phyloP scores from a whole-genome alignment of 371 early-diverging fungal genomes.

The Capillidium rhysosporum region DNA sequence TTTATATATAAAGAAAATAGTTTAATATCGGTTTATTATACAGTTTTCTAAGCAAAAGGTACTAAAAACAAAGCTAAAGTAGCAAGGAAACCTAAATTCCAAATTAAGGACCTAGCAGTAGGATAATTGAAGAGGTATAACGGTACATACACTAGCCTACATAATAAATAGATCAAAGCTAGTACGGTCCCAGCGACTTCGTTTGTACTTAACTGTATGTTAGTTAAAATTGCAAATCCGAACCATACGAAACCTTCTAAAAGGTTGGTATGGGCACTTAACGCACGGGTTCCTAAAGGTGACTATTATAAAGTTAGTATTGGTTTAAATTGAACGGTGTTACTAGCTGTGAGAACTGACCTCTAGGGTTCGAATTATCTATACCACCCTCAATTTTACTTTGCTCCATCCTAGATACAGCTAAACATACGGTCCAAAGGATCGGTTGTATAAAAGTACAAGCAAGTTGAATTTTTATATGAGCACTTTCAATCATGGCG shows the following conservation, averaged over 20 bases:
- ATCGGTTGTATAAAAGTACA: not conserved
- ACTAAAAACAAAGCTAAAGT: not conserved
- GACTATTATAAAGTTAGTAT: not conserved
- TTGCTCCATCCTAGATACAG: not conserved
- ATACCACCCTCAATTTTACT: not conserved
- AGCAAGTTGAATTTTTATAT: not conserved
- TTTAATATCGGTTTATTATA: too few relatives aligned
- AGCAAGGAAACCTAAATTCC: not conserved
- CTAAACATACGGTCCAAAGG: not conserved
- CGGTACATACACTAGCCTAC: not conserved
- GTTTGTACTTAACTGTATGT: not conserved
- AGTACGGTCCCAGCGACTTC: not conserved
- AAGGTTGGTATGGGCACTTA: slow-evolving; percentile 2
- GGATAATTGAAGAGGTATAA: not conserved
- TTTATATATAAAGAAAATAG: too few relatives aligned
- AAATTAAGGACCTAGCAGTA: not conserved
- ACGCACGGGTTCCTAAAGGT: not conserved
- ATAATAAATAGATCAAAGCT: not conserved
- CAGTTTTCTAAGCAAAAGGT: not conserved
- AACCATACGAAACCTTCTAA: slow-evolving; percentile 6
- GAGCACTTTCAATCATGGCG: not conserved
- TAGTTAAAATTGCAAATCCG: not conserved
- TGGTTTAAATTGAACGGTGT: not conserved
- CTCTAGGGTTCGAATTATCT: slow-evolving; percentile 1
- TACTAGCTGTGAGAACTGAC: not conserved